Conservation (phyloP, 371 early-diverging fungal species). For the Mortierella sp. region DNA sequence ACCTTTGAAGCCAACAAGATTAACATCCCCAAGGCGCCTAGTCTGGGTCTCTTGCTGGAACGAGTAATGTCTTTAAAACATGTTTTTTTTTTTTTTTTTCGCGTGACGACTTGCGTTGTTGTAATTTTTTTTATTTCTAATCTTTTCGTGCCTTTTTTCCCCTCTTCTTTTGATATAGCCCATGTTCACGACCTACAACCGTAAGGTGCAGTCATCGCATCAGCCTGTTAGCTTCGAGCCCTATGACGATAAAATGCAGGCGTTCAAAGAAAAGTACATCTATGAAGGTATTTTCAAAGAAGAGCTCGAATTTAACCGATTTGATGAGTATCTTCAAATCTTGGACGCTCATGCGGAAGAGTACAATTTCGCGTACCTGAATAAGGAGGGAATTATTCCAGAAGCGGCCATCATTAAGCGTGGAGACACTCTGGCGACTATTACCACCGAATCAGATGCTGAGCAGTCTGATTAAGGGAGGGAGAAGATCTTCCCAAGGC, state of each 20-base stretch:
- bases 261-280: conserved; percentile 87
- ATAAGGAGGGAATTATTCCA: conserved; percentile 62
- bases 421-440: conserved; percentile 19
- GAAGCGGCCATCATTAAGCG: conserved; percentile 58
- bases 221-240: conserved; percentile 60
- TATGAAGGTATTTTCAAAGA: conserved; percentile 78
- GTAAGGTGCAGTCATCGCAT: conserved; percentile 50
- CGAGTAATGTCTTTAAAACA: conserved; percentile 57
- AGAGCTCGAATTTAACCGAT: conserved; percentile 66
- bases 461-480: conserved; percentile 1
- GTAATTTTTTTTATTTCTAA: too few species aligned
- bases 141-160: conserved; percentile 6
- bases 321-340: conserved; percentile 52
- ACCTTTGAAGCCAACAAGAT: conserved; percentile 75
- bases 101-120: not conserved
- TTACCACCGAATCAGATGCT: conserved; percentile 26
- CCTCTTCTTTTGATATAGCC: conserved; percentile 47
- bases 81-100: too few species aligned
- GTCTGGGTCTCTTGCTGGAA: conserved; percentile 94
- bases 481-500: too few species aligned
- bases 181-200: conserved; percentile 77
- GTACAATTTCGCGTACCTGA: conserved; percentile 57
- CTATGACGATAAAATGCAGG: conserved; percentile 72
- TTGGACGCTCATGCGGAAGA: conserved; percentile 43
- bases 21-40: conserved; percentile 99